These are phyloP conservation scores for Heliosperma pusillum DNA, from an alignment of 148 eudicot species.

Conservation along the genomic window DNA sequence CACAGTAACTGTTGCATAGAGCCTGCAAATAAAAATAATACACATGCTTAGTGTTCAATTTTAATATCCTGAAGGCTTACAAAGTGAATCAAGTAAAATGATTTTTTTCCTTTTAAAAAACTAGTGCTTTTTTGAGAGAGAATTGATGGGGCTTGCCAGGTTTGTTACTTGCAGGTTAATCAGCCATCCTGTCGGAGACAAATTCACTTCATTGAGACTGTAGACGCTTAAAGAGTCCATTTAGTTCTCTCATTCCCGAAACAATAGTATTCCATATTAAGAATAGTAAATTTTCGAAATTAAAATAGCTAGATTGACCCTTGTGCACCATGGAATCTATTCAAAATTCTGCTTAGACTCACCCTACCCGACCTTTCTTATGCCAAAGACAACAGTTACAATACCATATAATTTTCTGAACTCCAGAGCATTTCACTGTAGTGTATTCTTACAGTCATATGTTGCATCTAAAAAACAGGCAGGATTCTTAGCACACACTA, in stretches of 20 bases:
- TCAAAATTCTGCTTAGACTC: not conserved
- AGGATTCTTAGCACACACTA: not conserved
- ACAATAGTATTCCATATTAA: not conserved
- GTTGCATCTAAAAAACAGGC: not conserved
- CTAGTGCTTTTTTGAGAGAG: too few species aligned
- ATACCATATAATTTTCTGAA: not conserved
- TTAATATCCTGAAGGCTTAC: not conserved
- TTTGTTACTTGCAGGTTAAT: too few species aligned
- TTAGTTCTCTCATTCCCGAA: too few species aligned
- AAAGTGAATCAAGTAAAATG: not conserved
- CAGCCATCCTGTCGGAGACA: too few species aligned
- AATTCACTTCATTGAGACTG: too few species aligned
- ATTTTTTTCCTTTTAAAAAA: not conserved
- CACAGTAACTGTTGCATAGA: constrained; percentile 77
- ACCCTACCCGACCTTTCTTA: not conserved
- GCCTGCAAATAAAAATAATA: constrained; percentile 45
- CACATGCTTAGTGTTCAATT: not conserved
- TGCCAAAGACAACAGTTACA: not conserved
- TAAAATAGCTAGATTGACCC: not conserved
- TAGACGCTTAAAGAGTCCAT: too few species aligned
- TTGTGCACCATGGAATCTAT: not conserved
- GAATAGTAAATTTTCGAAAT: not conserved
- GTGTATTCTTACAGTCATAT: not conserved
- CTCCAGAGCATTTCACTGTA: not conserved
- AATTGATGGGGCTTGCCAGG: too few species aligned